Base-by-base conservation (phyloP, 495 filamentous ascomycete genomes). In the Melanomma pulvis-pyrius region DNA sequence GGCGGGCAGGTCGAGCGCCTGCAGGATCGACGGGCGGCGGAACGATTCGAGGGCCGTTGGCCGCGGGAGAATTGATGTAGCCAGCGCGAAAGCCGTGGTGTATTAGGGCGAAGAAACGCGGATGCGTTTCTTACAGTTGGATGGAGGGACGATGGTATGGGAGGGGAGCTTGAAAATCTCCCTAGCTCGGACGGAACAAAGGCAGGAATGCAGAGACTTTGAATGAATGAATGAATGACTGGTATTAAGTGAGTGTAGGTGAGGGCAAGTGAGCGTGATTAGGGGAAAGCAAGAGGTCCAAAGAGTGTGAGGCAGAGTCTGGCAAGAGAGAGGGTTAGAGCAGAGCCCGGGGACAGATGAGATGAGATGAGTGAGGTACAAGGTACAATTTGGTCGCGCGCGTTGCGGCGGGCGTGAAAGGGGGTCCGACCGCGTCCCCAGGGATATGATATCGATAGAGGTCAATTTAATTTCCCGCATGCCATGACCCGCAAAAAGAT, bases 31-130 rank as follows among this genome's bases (percentile, higher is more conserved):
- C 2, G 71, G 61, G 51, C 59, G 41, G 13, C 71, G 71, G 51
- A 70, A 70, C 19, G 64, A 61, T 2, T 73, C 71, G 59, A 65
- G 44, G 71, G 64, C 71, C 71, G 34, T 24, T 17, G 71, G 71
- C 71, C 67, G 71, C 21, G 71, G 67, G 41, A 73, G 71, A 21
- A 63, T 54, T 21, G 62, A 56, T 44, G 69, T 68, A n/a, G 69
- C 65, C 70, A 72, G 65, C 29, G 69, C 65, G 47, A 61, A 72
- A 65, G 69, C 69, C 69, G 69, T 72, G 29, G 52, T 69, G 59
- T 59, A 65, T 65, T 64, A 65, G 56, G 62, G 36, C 29, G 53
- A 62, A 69, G 70, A 71, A 71, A 72, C 65, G 66, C 66, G 59
- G 32, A 49, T 22, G 70, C 65, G 70, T 57, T 58, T 48, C 69